Evolutionary conservation across 2,329 filamentous ascomycete species (phyloP), one percentile per base, ranked within the genome.

Genomic region (Phialemoniopsis sp.): DNA sequence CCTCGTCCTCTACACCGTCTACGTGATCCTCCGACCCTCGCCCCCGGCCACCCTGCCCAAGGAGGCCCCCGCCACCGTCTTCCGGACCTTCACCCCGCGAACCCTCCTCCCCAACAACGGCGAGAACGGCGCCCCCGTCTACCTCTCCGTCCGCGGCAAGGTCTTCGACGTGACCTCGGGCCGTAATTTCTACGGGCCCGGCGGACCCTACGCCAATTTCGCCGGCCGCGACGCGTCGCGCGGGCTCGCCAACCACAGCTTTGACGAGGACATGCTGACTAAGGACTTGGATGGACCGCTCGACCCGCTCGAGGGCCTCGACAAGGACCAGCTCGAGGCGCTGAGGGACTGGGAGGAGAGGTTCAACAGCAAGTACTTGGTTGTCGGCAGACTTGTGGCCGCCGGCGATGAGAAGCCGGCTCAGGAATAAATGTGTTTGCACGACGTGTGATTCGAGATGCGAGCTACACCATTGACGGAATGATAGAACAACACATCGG

Each of bases 171-270:
- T 97, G 17, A 81, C 83, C 0, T 69, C 81, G 13, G 91, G 93
- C 17, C 80, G 85, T 56, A 90, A 94, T 70, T 97, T 97, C 64
- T 98, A 98, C 67, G 93, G 93, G 4, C 93, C 93, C 15, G 90
- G 89, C 12, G 91, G 91, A 0, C 89, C 91, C 3, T 98, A 98
- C 63, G 83, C 84, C 62, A 97, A 97, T 68, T 98, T 98, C 58
- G 93, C 93, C 1, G 93, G 93, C 1, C 74, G 90, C 30, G 93
- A 98, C 64, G 93, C 93, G 15, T 89, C 80, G 48, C 77, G 91
- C 38, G 93, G 93, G 1, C 68, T 98, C 44, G 91, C 93, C 2
- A 87, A 80, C 62, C 88, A 90, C 43, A 95, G 88, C 67, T 97
- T 98, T 62, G 93, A 96, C 59, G 80, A 87, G 70, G 86, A 90